phyloP scores from a whole-genome alignment of 768 basidiomycete genomes.

The Russula olivacea region DNA sequence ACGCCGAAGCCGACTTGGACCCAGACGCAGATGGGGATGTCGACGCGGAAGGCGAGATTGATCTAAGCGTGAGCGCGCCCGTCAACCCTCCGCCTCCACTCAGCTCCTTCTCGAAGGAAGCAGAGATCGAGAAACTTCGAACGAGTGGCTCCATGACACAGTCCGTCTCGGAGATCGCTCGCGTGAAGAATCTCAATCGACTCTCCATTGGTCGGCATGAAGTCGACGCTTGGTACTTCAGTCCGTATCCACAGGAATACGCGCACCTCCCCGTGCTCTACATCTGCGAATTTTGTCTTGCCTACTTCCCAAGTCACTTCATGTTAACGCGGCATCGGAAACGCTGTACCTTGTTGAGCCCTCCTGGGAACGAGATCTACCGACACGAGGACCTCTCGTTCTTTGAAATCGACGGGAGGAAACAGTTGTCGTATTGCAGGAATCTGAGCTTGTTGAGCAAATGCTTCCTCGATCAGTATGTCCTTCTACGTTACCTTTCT shows the following conservation, averaged over 20 bases:
- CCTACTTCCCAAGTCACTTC: slow-evolving; percentile 84
- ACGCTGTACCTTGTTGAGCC: slow-evolving; percentile 87
- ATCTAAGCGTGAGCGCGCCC: slow-evolving; percentile 49
- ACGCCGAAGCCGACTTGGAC: slow-evolving; percentile 40
- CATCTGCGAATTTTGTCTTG: slow-evolving; percentile 98
- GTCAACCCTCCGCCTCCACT: slow-evolving; percentile 47
- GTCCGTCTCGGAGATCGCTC: slow-evolving; percentile 93
- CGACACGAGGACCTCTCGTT: slow-evolving; percentile 95
- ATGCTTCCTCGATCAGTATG: slow-evolving; percentile 96
- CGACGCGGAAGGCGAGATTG: slow-evolving; percentile 68
- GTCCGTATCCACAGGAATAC: slow-evolving; percentile 97
- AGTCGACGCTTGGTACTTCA: slow-evolving; percentile 99
- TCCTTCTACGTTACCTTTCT: slow-evolving; percentile 25
- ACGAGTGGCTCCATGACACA: slow-evolving; percentile 99
- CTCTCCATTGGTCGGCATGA: slow-evolving; percentile 95
- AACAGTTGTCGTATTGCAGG: slow-evolving; percentile 93
- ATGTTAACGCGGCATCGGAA: slow-evolving; percentile 89
- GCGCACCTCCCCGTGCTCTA: slow-evolving; percentile 92
- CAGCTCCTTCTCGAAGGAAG: slow-evolving; percentile 85
- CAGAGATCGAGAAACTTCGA: slow-evolving; percentile 97
- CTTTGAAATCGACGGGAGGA: slow-evolving; percentile 97
- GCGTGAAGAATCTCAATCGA: slow-evolving; percentile 97
- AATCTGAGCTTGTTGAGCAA: slow-evolving; percentile 96
- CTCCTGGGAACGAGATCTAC: slow-evolving; percentile 99
- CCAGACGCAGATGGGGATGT: slow-evolving; percentile 53